Evolutionary conservation across 768 basidiomycete species (phyloP).

Genomic region (Ephemerocybe angulata): DNA sequence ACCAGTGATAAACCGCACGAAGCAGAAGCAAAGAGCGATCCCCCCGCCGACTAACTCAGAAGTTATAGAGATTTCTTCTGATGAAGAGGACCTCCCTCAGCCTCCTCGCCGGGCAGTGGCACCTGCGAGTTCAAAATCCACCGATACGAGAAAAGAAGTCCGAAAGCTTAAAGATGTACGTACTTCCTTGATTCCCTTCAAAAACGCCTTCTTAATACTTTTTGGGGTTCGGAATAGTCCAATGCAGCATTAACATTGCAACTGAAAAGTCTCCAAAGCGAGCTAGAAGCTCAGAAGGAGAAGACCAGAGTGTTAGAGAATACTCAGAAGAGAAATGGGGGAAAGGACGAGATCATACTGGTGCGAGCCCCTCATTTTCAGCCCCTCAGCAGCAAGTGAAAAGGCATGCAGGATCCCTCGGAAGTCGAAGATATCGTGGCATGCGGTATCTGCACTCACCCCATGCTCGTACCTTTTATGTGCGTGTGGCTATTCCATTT

Average conservation of each 20-base stretch:
- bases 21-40: conserved; percentile 15
- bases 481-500: conserved; percentile 24
- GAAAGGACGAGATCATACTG: conserved; percentile 27
- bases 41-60: conserved; percentile 25
- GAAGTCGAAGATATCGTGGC: conserved; percentile 50
- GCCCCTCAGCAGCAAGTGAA: neutral
- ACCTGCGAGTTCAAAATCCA: conserved; percentile 20
- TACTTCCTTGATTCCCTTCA: conserved; percentile 1
- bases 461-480: conserved; percentile 68
- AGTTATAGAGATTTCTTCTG: conserved; percentile 57
- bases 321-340: conserved; percentile 15
- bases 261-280: conserved; percentile 21
- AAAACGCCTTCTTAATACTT: too few relatives aligned
- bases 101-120: conserved; percentile 5
- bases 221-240: conserved; percentile 23
- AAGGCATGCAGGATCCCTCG: conserved; percentile 31
- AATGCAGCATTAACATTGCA: conserved; percentile 28
- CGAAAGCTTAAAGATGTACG: conserved; percentile 43
- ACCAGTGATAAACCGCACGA: conserved; percentile 17
- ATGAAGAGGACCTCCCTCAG: conserved; percentile 37
- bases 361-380: conserved; percentile 19
- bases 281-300: conserved; percentile 18
- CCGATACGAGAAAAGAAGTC: conserved; percentile 38
- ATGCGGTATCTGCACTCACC: conserved; percentile 63
- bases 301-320: conserved; percentile 17